Base-by-base conservation (phyloP, 345 rosid genomes). In the Cardamine occulta region DNA sequence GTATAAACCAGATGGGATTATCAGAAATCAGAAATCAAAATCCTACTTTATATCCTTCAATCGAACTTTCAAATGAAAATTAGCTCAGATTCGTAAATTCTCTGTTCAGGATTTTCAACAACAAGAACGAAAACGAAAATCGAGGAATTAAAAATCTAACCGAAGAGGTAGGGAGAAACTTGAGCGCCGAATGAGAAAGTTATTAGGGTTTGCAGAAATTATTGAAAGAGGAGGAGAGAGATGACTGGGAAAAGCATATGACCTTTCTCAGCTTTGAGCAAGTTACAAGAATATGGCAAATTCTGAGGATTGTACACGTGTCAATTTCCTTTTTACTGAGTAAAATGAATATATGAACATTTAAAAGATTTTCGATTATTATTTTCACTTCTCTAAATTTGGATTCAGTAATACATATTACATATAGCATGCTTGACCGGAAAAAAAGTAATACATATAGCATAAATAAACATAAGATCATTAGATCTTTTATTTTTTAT, bases 181-280 rank as follows among this genome's bases (percentile, higher is more conserved):
- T 61, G n/a, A 52, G 55, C 74, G 74, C 78, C 70, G 78, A 53
- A 61, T 61, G 69, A 66, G 78, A 73, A 60, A 73, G 52, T 58
- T 78, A 78, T 58, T 78, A 78, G 81, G 81, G 77, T 78, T 78
- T 73, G 74, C 35, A 66, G 78, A 26, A 59, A 59, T 34, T 57
- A 59, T 65, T 23, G 63, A n/a, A 64, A 13, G 28, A 35, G 0
- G 68, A 28, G 76, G 76, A 61, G 73, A 65, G 71, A 61, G 75
- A 44, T 6, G 72, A 56, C 13, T 6, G 62, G 39, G 73, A 72
- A 72, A 66, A 53, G 70, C 37, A 51, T 21, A 79, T 34, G 81
- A 78, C 80, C 73, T 76, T 76, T 68, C 74, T 61, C 12, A 57
- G 66, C 47, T 78, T 66, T 59, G 70, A 73, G 81, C 74, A 79